Base-by-base conservation (phyloP, 352 stramenopile species). In the Aphanomyces euteiches region DNA sequence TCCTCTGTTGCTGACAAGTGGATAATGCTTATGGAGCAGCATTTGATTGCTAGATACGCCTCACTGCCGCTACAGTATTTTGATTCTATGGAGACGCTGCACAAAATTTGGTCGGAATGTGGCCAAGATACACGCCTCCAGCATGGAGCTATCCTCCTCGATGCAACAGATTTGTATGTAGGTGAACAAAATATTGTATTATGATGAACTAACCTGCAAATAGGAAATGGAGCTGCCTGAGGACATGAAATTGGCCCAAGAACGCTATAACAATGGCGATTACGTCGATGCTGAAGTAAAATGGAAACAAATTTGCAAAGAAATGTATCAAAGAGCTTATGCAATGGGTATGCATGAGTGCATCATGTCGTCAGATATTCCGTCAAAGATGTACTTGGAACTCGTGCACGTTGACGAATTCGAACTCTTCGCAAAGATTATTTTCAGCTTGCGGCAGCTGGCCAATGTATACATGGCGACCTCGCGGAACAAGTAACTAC, bases 361-460 rank as follows among this genome's bases (percentile, higher is more conserved):
- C 4, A 10, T 64, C 1, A 7, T 38, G 17, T 10, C 45, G 5
- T 40, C 19, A 4, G 47, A 48, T 47, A 34, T 10, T 7, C 63
- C 47, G 39, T 45, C 36, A n/a, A 70, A 70, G 41, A 70, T 70
- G 64, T 63, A 70, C 21, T 61, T 70, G 53, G 47, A 70, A 47
- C 38, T 39, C 3, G 34, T 63, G n/a, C 36, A 70, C 17, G n/a
- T 36, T 10, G 10, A 60, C 40, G 64, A 45, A 47, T 70, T 54
- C 17, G 12, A 15, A 4, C 8, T 41, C 10, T 53, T 70, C 3
- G 43, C 53, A 12, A 38, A 59, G 12, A n/a, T 56, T 7, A 12
- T 70, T 7, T 47, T 7, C 47, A 40, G n/a, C 10, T 56, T 70
- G 15, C 7, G 1, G 48, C 45, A 38, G 5, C 64, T 70, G 21